Evolutionary conservation across 208 protist genomes (phyloP).

Genomic region (Wallacemonas sp.): DNA sequence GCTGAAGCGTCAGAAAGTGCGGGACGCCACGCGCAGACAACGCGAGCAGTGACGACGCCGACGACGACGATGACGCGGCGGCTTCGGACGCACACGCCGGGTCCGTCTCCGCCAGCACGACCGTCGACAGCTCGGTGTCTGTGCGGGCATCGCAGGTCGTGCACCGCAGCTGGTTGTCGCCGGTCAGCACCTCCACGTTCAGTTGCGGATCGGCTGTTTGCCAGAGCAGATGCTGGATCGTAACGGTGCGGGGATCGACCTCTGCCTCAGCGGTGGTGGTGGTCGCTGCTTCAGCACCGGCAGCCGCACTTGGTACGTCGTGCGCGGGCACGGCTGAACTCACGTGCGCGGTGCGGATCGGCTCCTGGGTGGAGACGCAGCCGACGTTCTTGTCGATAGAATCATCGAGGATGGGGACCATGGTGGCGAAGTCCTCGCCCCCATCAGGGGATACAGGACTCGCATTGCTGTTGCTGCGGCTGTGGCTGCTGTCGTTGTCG

Average conservation of each 20-base stretch:
- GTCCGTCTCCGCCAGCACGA: conserved; percentile 11
- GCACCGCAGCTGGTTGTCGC: conserved; percentile 56
- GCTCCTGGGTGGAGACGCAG: too few species aligned
- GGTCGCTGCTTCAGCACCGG: not conserved
- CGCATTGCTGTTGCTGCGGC: not conserved
- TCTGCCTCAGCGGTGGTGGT: not conserved
- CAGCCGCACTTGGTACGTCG: not conserved
- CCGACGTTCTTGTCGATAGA: too few species aligned
- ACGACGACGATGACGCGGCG: not conserved
- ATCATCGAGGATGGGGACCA: not conserved
- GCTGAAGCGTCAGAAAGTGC: conserved; percentile 53
- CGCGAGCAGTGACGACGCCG: not conserved
- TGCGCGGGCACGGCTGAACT: too few species aligned
- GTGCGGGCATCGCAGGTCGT: conserved; percentile 40
- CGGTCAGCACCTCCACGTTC: conserved; percentile 47
- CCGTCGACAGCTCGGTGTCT: conserved; percentile 35
- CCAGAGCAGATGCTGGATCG: conserved; percentile 53
- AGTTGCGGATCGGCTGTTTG: conserved; percentile 35
- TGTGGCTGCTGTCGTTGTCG: not conserved
- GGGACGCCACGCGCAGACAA: conserved; percentile 25
- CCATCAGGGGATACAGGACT: not conserved
- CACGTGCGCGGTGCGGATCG: too few species aligned
- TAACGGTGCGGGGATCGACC: conserved; percentile 10
- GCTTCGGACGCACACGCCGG: too few species aligned
- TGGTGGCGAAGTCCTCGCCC: not conserved